Conservation (phyloP, 2,329 filamentous ascomycete species). For the Cercospora sp. region DNA sequence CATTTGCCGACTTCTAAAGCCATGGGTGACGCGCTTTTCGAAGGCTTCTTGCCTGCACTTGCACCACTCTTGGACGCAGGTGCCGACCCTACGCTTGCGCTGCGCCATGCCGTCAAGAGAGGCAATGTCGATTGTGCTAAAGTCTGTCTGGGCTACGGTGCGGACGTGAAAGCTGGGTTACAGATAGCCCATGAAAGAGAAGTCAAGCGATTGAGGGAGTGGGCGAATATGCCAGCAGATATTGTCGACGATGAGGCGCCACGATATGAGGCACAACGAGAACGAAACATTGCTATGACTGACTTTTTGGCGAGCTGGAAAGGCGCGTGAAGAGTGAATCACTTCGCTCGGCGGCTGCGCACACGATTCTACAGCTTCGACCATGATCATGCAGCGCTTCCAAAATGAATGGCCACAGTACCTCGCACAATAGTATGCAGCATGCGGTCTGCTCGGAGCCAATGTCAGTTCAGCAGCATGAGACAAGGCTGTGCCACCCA, state of each 20-base stretch:
- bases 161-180: background rate
- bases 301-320: background rate
- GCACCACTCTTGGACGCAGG: conserved; percentile 18
- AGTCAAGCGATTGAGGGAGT: background rate
- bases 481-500: background rate
- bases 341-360: background rate
- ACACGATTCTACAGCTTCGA: background rate
- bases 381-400: background rate
- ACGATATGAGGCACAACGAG: background rate
- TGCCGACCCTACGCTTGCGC: conserved; percentile 6
- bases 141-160: conserved; percentile 9
- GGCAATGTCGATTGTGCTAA: conserved; percentile 11
- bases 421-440: background rate
- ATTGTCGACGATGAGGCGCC: background rate
- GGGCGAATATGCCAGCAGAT: background rate
- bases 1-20: background rate
- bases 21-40: background rate
- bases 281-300: background rate
- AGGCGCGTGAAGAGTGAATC: background rate
- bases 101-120: background rate
- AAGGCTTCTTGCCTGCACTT: conserved; percentile 14
- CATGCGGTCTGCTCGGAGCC: background rate
- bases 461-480: background rate
- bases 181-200: background rate
- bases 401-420: background rate